phyloP scores from a whole-genome alignment of 345 rosid genomes.

The Brassica cretica region DNA sequence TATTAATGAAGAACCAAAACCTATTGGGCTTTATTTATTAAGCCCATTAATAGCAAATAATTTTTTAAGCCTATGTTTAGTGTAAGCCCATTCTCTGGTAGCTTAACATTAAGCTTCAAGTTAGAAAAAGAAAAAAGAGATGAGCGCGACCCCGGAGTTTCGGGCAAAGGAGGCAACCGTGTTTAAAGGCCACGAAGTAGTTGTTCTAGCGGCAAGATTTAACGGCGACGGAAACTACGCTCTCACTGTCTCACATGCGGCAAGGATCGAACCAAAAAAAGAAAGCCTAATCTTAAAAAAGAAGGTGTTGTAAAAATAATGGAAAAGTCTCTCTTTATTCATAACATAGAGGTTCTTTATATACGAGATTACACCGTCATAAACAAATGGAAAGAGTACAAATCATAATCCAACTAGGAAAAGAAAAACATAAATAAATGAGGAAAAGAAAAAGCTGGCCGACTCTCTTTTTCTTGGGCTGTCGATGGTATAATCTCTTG shows the following conservation, averaged over 20 bases:
- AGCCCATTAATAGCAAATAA: background rate
- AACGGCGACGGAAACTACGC: slow-evolving; percentile 91
- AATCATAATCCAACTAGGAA: too few relatives aligned
- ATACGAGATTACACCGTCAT: too few relatives aligned
- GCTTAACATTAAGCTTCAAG: slow-evolving; percentile 16
- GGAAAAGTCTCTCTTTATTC: too few relatives aligned
- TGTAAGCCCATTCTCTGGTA: slow-evolving; percentile 6
- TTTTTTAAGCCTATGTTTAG: background rate
- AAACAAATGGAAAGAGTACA: too few relatives aligned
- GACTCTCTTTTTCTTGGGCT: too few relatives aligned
- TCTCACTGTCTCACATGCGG: slow-evolving; percentile 59
- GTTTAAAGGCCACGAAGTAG: slow-evolving; percentile 75
- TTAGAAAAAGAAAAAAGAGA: slow-evolving; percentile 12
- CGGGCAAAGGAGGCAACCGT: slow-evolving; percentile 62
- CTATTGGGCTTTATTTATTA: background rate
- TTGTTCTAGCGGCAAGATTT: slow-evolving; percentile 81
- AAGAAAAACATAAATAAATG: too few relatives aligned
- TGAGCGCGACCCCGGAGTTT: slow-evolving; percentile 53
- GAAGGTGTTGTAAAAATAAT: too few relatives aligned
- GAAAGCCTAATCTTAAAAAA: too few relatives aligned
- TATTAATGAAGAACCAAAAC: background rate
- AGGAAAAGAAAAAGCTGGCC: too few relatives aligned
- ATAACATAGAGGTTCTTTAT: too few relatives aligned
- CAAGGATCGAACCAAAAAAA: slow-evolving; percentile 70
- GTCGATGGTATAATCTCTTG: too few relatives aligned